phyloP scores from a whole-genome alignment of 768 basidiomycete genomes.

The Calocera viscosa region DNA sequence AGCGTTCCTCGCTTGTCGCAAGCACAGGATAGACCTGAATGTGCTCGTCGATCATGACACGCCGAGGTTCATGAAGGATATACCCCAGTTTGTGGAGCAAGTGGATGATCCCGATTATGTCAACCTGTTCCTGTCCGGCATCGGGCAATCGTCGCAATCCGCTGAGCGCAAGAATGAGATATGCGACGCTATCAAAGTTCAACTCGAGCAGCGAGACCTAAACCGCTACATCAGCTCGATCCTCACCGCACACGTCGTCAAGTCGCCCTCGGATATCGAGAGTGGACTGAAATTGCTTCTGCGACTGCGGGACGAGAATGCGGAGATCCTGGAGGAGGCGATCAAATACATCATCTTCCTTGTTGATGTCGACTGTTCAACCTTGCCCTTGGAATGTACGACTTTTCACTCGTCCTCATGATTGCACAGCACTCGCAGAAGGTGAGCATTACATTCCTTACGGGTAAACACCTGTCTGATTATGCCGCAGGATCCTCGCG shows the following conservation, averaged over 20 bases:
- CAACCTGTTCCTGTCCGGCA: constrained; percentile 75
- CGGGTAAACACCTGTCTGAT: too few species aligned
- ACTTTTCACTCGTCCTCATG: constrained; percentile 90
- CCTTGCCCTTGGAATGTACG: constrained; percentile 96
- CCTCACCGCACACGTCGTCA: constrained; percentile 84
- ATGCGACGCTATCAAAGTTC: constrained; percentile 61
- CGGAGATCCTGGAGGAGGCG: constrained; percentile 81
- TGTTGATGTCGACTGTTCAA: constrained; percentile 87
- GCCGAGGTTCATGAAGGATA: constrained; percentile 46
- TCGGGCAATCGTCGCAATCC: constrained; percentile 59
- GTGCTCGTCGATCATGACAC: constrained; percentile 73
- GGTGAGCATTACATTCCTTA: too few species aligned
- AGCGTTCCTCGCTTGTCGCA: constrained; percentile 82
- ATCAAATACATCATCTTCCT: constrained; percentile 98
- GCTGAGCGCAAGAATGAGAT: constrained; percentile 50
- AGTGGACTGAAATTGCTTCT: constrained; percentile 64
- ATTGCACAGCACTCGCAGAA: constrained; percentile 95
- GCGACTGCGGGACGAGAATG: constrained; percentile 56
- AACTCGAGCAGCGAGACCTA: constrained; percentile 59
- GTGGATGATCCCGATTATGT: constrained; percentile 82
- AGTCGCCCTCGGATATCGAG: constrained; percentile 82
- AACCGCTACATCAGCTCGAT: constrained; percentile 81
- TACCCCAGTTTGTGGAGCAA: constrained; percentile 66
- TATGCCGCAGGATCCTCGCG: constrained; percentile 84
- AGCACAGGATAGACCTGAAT: constrained; percentile 85